Evolutionary conservation across 2,329 filamentous ascomycete species (phyloP), one percentile per base, ranked within the genome.

Genomic region (Camptophora hylomeconis): DNA sequence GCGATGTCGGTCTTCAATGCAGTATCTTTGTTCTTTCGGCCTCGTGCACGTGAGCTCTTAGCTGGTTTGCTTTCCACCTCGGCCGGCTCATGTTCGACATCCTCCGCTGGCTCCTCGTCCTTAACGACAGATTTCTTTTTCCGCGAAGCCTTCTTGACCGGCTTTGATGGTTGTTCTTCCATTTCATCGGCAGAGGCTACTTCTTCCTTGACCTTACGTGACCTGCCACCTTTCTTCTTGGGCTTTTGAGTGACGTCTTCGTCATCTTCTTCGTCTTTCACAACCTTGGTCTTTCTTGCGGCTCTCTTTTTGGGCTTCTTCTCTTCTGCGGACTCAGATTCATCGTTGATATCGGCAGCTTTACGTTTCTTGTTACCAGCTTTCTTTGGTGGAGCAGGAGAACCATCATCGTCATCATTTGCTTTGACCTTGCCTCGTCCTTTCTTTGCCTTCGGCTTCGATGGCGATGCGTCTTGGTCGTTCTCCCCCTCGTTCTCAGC

Each of bases 161-260:
- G n/a, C n/a, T n/a, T n/a, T n/a, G n/a, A n/a, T n/a, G n/a, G n/a
- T n/a, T n/a, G n/a, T n/a, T n/a, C 19, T 11, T 16, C 12, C 11
- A 14, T 18, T n/a, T 31, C 29, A n/a, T 20, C 23, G 11, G 10
- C 14, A 13, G 10, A 9, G 17, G 41, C 44, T 20, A 46, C 58
- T 49, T 72, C 71, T 27, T 65, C 60, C 24, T 67, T 66, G 21
- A 60, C 63, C 39, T 63, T 51, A 24, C 60, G 66, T 32, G 63
- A 56, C 19, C 61, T 65, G 23, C 35, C 21, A 24, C 38, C 39
- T 18, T 30, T 37, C 30, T 29, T 34, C 39, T 45, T 50, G 28
- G 42, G 45, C 41, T 47, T 46, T 31, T 45, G 41, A 13, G 32
- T 47, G 12, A 39, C 35, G 17, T 35, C 32, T 16, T 36, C 33